A percentile compares a stretch with the other conserved stretches of the same genome.
Evolutionary conservation across 1,139 yeast genomes (phyloP).

Genomic region (Candida sojae): DNA sequence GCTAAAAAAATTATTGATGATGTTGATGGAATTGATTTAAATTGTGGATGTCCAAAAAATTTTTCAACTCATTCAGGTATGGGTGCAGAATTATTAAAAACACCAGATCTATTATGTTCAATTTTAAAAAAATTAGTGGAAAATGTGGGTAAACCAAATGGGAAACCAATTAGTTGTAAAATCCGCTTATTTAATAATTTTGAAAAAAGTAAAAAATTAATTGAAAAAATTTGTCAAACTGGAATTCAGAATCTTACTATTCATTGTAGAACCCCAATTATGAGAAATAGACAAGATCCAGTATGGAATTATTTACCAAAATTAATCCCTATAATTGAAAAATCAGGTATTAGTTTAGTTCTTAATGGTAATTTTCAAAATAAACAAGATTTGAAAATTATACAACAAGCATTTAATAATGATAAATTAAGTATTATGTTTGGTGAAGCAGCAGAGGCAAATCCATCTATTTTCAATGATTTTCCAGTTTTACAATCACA

Average conservation of each 20-base stretch:
- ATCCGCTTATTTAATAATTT: constrained; percentile 69
- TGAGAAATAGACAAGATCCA: constrained; percentile 88
- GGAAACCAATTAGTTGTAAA: constrained; percentile 86
- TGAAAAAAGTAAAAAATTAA: constrained; percentile 61
- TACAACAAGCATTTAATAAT: constrained; percentile 54
- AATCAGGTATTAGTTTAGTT: constrained; percentile 67
- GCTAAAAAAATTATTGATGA: constrained; percentile 78
- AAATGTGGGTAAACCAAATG: constrained; percentile 75
- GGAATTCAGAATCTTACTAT: constrained; percentile 85
- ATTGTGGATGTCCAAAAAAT: constrained; percentile 95
- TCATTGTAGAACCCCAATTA: constrained; percentile 85
- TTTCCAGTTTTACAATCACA: constrained; percentile 51
- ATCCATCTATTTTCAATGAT: constrained; percentile 71
- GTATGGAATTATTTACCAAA: constrained; percentile 64
- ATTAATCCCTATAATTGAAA: constrained; percentile 62
- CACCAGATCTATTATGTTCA: constrained; percentile 74
- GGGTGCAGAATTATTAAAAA: constrained; percentile 90
- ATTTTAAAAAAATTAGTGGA: constrained; percentile 69
- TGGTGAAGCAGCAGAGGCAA: constrained; percentile 86
- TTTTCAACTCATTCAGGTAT: constrained; percentile 89
- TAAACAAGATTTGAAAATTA: constrained; percentile 52
- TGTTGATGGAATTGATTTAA: constrained; percentile 90
- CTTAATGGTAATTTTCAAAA: constrained; percentile 77
- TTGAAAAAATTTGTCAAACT: constrained; percentile 66
- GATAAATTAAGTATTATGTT: constrained; percentile 82